Evolutionary conservation across 1,139 yeast genomes (phyloP), one percentile per base, ranked within the genome.

Genomic region (Eremothecium gossypii): DNA sequence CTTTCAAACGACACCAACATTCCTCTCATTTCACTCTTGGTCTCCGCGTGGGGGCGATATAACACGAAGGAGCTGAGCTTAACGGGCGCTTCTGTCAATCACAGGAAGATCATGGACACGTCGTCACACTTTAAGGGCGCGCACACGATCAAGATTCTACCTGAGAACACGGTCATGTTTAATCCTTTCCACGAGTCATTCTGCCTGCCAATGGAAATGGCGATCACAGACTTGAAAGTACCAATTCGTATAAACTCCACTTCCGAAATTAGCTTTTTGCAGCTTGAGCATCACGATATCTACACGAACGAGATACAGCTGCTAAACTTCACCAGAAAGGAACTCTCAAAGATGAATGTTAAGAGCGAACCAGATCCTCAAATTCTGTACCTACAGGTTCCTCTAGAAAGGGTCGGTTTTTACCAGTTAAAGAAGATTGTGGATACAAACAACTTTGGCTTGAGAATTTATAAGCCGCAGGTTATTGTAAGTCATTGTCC

Each of bases 211-310:
- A 49, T 64, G 38, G 63, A 64, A 8, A 58, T 52, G 53, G 30
- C 50, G 56, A 49, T 57, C 29, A 56, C 57, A 27, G 51, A 56
- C 17, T 45, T 71, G 13, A 61, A 70, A 28, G 70, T 89, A 49
- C 96, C 97, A 4, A 69, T 91, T 14, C 78, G 83, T 50, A 74
- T 87, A 53, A 89, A 91, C 54, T 80, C 96, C 12, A 79, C 96
- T 2, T 73, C 79, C 2, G 83, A 79, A 36, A 73, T 95, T 3
- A 81, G 80, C 1, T 69, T 65, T 43, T 64, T 91, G 36, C 91
- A 84, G 57, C 60, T 89, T 33, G 73, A 77, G 48, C 76, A 75
- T 55, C 73, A 71, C 7, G 77, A 79, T 43, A 71, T 85, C 5
- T 73, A 69, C n/a, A 61, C 76, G 5, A 74, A 76, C 49, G 69